Evolutionary conservation across 2,329 filamentous ascomycete genomes (phyloP).

Genomic region (Fusarium sp.): DNA sequence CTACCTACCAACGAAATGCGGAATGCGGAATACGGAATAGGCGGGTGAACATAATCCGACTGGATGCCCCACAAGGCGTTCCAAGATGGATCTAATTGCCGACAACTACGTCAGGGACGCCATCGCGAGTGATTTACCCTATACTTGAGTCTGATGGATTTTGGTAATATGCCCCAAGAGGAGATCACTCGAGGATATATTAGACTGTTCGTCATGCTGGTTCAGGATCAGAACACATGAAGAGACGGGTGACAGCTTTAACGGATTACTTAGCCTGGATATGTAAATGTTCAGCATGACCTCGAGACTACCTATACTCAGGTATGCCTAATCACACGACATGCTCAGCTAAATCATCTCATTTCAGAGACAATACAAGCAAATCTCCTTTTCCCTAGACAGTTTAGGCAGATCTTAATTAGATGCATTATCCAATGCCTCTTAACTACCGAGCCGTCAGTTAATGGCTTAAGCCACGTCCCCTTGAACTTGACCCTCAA

Average conservation of each 20-base stretch:
- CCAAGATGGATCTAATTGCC: slow-evolving; percentile 9
- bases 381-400: too few species aligned
- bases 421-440: background rate
- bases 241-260: too few species aligned
- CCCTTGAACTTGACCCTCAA: slow-evolving; percentile 18
- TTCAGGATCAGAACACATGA: too few species aligned
- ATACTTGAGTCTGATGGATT: background rate
- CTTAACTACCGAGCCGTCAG: background rate
- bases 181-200: background rate
- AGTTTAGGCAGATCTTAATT: background rate
- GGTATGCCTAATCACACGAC: too few species aligned
- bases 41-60: slow-evolving; percentile 36
- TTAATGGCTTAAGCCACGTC: slow-evolving; percentile 30
- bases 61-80: slow-evolving; percentile 18
- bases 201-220: too few species aligned
- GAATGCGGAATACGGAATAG: slow-evolving; percentile 14
- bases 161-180: background rate
- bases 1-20: slow-evolving; percentile 12
- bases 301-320: too few species aligned
- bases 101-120: slow-evolving; percentile 33
- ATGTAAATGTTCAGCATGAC: background rate
- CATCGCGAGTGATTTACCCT: slow-evolving; percentile 33
- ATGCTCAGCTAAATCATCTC: too few species aligned
- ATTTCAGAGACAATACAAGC: too few species aligned
- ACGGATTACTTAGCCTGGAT: too few species aligned